Conservation (phyloP, 2,329 filamentous ascomycete genomes). For the Fusarium siculi region DNA sequence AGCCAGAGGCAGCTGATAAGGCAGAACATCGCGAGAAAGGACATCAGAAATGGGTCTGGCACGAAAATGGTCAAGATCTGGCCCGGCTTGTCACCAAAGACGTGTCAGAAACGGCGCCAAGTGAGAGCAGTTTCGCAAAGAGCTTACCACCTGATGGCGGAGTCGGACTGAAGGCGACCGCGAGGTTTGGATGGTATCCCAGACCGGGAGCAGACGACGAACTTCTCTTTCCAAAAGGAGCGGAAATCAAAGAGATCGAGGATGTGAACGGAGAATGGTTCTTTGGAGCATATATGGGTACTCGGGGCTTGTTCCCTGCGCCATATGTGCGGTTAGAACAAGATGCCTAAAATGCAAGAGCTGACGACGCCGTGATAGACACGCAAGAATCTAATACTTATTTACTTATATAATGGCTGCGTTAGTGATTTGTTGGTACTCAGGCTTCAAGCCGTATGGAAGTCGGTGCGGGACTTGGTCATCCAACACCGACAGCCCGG, state of each 20-base stretch:
- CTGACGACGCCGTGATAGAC: not conserved
- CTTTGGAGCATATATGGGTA: conserved; percentile 85
- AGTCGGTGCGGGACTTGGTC: conserved; percentile 37
- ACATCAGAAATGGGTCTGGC: conserved; percentile 65
- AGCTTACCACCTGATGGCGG: conserved; percentile 81
- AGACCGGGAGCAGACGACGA: conserved; percentile 74
- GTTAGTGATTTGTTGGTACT: not conserved
- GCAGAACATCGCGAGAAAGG: conserved; percentile 47
- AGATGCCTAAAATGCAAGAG: conserved; percentile 18
- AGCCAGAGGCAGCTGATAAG: conserved; percentile 63
- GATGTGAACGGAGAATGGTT: conserved; percentile 94
- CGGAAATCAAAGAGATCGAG: conserved; percentile 84
- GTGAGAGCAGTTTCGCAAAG: conserved; percentile 44
- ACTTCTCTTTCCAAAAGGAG: conserved; percentile 83
- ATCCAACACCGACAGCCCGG: conserved; percentile 39
- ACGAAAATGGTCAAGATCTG: conserved; percentile 51
- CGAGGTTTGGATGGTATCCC: conserved; percentile 84
- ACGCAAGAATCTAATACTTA: not conserved
- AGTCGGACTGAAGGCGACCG: conserved; percentile 69
- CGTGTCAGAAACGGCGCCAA: conserved; percentile 58
- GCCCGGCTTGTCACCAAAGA: conserved; percentile 63
- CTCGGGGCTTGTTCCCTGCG: conserved; percentile 81
- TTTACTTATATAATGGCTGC: not conserved
- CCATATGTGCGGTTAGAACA: conserved; percentile 72
- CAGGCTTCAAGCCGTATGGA: conserved; percentile 24